Evolutionary conservation across 2,329 filamentous ascomycete genomes (phyloP).

Genomic region (Paecilomyces formosus): DNA sequence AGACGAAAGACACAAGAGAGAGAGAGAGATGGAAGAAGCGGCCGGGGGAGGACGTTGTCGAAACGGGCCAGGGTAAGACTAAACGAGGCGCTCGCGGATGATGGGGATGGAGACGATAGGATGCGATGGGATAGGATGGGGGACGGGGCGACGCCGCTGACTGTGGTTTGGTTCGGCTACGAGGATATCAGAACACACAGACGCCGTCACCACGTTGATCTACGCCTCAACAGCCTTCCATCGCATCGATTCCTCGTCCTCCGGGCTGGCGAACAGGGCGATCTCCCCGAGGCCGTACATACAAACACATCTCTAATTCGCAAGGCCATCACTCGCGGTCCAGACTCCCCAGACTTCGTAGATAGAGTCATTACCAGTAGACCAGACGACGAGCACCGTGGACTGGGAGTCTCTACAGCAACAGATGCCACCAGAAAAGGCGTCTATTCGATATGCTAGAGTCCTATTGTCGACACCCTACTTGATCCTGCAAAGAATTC

Average conservation of each 20-base stretch:
- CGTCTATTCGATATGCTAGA: too few species aligned
- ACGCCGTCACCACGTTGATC: background rate
- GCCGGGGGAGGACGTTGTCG: background rate
- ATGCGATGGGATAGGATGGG: background rate
- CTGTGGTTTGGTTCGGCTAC: background rate
- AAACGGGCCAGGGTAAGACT: background rate
- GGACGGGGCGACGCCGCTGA: background rate
- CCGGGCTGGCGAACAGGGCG: background rate
- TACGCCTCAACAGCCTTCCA: background rate
- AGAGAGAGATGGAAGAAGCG: background rate
- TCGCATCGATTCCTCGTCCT: background rate
- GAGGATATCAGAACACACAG: background rate
- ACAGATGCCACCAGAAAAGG: too few species aligned
- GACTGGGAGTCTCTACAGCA: too few species aligned
- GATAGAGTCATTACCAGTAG: too few species aligned
- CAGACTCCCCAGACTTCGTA: background rate
- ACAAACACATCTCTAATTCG: background rate
- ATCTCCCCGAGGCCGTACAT: background rate
- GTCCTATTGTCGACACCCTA: too few species aligned
- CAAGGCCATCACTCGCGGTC: background rate
- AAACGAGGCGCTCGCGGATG: background rate
- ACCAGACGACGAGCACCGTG: too few species aligned
- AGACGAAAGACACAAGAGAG: background rate
- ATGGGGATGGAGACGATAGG: background rate
- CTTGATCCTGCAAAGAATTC: background rate